Evolutionary conservation across 225 moss, liverwort and hornwort species (phyloP), one percentile per base, ranked within the genome.

Genomic region (Pseudisothecium myosuroides): DNA sequence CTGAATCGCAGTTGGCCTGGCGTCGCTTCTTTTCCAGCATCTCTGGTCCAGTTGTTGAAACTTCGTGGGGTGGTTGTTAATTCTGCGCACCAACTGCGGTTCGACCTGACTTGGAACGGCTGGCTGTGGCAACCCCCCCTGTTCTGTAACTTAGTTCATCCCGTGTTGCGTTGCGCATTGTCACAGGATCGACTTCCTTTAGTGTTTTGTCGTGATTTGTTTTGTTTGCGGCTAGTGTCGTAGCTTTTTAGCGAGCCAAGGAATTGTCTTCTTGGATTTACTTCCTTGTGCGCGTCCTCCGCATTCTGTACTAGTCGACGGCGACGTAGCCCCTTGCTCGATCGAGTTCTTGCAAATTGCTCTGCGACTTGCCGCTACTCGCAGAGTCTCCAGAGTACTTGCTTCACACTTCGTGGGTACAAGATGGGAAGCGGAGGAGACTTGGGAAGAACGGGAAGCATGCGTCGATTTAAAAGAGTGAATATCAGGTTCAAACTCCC

Each of bases 351-450:
- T 37, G 37, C 20, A 37, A 41, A 54, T 72, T 24, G 17, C 18
- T 47, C 37, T 61, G 86, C 62, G 61, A 19, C 61, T 91, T 62
- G 55, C 62, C 41, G 76, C 55, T 82, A 34, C 58, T 63, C 24
- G 26, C 22, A 17, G 58, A 47, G 19, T 47, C 26, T 56, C 65
- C 18, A 60, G 47, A 87, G 76, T 55, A 13, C 11, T 74, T 87
- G n/a, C 34, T 62, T 19, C 62, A 41, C 37, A 19, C 24, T 69
- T 32, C 11, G 19, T 43, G 52, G 24, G 37, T 60, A 55, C 85
- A 29, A 83, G 50, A 97, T 96, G 97, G 96, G 96, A 76, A 94
- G 95, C 67, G 96, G 97, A 85, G 93, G 93, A 71, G 95, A 95
- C 9, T 56, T 93, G 20, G 94, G 96, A 32, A 92, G 91, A 66